Percentiles rank a stretch among this genome's conserved stretches.
Conservation (phyloP, 345 rosid genomes). For the Excoecaria agallocha region DNA sequence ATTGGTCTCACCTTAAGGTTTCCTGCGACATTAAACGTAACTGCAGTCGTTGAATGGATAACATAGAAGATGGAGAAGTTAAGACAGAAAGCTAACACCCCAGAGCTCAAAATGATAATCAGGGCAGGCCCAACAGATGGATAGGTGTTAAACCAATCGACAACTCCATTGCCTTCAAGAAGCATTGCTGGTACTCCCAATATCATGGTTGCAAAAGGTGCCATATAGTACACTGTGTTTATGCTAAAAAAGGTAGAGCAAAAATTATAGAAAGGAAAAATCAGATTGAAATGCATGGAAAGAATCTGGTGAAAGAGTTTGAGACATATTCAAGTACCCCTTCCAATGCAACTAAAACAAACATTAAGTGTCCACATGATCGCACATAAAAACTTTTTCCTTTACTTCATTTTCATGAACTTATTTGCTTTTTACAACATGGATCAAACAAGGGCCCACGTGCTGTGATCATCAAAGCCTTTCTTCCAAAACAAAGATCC, state of each 20-base stretch:
- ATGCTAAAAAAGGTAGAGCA: conserved; percentile 42
- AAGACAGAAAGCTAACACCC: conserved; percentile 91
- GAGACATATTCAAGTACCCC: too few relatives aligned
- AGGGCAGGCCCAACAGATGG: conserved; percentile 54
- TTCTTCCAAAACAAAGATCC: neutral
- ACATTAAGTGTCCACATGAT: neutral
- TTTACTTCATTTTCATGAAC: neutral
- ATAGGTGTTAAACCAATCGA: conserved; percentile 72
- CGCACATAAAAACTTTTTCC: neutral
- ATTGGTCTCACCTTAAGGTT: conserved; percentile 81
- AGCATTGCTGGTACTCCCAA: conserved; percentile 80
- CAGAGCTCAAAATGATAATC: conserved; percentile 79
- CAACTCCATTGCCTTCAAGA: conserved; percentile 83
- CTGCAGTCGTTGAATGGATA: conserved; percentile 98
- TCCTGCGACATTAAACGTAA: conserved; percentile 97
- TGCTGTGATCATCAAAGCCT: neutral
- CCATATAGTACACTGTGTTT: conserved; percentile 99
- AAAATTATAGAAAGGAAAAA: conserved; percentile 6
- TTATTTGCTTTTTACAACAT: neutral
- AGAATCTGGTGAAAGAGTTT: too few relatives aligned
- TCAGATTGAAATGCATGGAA: conserved; percentile 17
- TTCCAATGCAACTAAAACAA: too few relatives aligned
- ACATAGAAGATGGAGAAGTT: conserved; percentile 98
- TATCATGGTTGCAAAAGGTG: conserved; percentile 96
- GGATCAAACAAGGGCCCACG: neutral